phyloP scores from a whole-genome alignment of 73 alveolate genomes.

The Paramecium caudatum region DNA sequence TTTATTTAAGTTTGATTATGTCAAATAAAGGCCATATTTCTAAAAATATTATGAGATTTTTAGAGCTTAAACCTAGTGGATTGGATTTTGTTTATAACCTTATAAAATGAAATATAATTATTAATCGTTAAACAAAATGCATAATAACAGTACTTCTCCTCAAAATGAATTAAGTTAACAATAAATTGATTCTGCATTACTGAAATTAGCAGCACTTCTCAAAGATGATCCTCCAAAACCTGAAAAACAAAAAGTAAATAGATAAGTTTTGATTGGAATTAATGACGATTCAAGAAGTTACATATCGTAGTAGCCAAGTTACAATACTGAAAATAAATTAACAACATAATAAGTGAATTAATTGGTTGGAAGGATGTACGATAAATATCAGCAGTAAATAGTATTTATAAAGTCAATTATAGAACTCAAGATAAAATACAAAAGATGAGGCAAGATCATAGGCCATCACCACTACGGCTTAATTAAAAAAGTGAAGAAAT shows the following conservation, averaged over 20 bases:
- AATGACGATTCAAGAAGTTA: not conserved
- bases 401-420: constrained; percentile 49
- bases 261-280: not conserved
- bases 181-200: constrained; percentile 20
- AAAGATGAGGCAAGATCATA: constrained; percentile 5
- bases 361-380: constrained; percentile 33
- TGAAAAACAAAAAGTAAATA: constrained; percentile 14
- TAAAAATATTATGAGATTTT: not conserved
- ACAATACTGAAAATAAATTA: not conserved
- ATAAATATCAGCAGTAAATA: constrained; percentile 38
- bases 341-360: constrained; percentile 25
- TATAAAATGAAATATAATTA: not conserved
- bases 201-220: not conserved
- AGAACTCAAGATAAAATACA: constrained; percentile 20
- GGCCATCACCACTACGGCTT: not conserved
- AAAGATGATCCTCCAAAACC: constrained; percentile 26
- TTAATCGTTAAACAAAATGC: constrained; percentile 46
- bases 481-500: constrained; percentile 12
- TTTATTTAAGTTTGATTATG: not conserved
- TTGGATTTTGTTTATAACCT: not conserved
- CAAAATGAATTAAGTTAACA: constrained; percentile 31
- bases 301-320: constrained; percentile 4
- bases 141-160: constrained; percentile 10
- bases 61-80: not conserved
- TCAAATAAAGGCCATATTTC: not conserved